Conservation (phyloP, 352 stramenopile species). For the Pythium insidiosum region DNA sequence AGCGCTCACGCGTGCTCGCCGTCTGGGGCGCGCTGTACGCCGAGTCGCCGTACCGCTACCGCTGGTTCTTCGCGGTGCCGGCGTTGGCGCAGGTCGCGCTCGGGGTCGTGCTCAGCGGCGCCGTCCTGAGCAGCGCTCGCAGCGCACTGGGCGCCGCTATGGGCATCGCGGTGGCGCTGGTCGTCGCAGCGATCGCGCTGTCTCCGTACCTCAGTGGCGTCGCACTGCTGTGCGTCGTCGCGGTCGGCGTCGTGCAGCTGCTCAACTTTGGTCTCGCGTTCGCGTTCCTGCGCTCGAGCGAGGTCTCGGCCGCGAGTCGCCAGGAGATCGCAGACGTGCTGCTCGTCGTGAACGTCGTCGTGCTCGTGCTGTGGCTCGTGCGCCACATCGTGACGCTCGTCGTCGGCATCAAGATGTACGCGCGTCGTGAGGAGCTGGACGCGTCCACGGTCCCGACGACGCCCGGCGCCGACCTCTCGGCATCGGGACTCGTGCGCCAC, state of each 20-base stretch:
- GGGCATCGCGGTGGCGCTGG: constrained; percentile 20
- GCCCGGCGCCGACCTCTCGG: too few species aligned
- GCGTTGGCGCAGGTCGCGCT: constrained; percentile 16
- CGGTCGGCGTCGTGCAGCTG: constrained; percentile 5
- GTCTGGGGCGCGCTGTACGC: constrained; percentile 32
- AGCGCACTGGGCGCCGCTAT: too few species aligned
- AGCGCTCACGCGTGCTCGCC: constrained; percentile 13
- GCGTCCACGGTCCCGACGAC: too few species aligned
- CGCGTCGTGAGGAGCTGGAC: too few species aligned
- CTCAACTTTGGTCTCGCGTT: constrained; percentile 26
- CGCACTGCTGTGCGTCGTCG: constrained; percentile 14
- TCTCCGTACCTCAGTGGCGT: too few species aligned
- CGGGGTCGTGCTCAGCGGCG: constrained; percentile 19
- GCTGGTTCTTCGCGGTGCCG: constrained; percentile 33
- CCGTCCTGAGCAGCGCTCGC: too few species aligned
- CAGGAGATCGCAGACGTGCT: constrained; percentile 18
- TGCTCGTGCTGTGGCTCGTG: constrained; percentile 24
- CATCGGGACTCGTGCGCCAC: too few species aligned
- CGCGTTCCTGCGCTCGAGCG: constrained; percentile 18
- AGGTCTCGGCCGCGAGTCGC: constrained; percentile 5
- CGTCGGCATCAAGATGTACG: constrained; percentile 10
- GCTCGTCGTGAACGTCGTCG: constrained; percentile 17
- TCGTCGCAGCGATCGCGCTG: too few species aligned
- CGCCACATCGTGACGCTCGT: constrained; percentile 22
- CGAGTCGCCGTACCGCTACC: constrained; percentile 17